phyloP scores from a whole-genome alignment of 495 filamentous ascomycete genomes.

The Tuber microsphaerosporum region DNA sequence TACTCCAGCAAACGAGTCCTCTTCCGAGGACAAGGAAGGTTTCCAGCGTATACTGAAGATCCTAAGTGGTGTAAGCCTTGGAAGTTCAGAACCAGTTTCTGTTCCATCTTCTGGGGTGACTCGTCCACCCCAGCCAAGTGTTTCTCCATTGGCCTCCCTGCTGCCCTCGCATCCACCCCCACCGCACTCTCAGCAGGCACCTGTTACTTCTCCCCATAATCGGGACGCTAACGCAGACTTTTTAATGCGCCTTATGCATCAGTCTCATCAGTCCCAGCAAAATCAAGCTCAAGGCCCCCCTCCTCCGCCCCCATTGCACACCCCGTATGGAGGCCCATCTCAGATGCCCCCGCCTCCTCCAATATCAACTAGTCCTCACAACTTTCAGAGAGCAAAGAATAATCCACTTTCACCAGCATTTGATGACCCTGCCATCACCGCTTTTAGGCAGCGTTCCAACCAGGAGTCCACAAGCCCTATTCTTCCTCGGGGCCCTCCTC shows the following conservation, averaged over 20 bases:
- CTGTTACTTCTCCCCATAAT: constrained; percentile 11
- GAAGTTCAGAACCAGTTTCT: constrained; percentile 22
- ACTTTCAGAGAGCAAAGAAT: constrained; percentile 37
- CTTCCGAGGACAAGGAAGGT: constrained; percentile 73
- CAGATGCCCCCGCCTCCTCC: constrained; percentile 42
- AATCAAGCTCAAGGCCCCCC: constrained; percentile 27
- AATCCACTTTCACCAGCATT: constrained; percentile 38
- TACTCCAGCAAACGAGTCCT: constrained; percentile 44
- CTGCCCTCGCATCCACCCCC: constrained; percentile 34
- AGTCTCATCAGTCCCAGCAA: constrained; percentile 38
- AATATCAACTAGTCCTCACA: constrained; percentile 40
- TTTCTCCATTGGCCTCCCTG: constrained; percentile 27
- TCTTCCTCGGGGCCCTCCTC: constrained; percentile 36
- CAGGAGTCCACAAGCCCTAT: constrained; percentile 32
- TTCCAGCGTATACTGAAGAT: constrained; percentile 85
- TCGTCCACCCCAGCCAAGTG: constrained; percentile 34
- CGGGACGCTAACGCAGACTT: constrained; percentile 34
- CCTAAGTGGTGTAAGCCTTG: constrained; percentile 52
- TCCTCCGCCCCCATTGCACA: constrained; percentile 32
- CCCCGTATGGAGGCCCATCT: constrained; percentile 40
- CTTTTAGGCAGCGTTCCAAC: constrained; percentile 34
- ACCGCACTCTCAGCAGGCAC: constrained; percentile 22
- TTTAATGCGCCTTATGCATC: constrained; percentile 41
- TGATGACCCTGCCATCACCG: constrained; percentile 39
- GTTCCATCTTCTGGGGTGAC: constrained; percentile 18